Evolutionary conservation across 305 asterid genomes (phyloP).

Genomic region (Plantago lanceolata): DNA sequence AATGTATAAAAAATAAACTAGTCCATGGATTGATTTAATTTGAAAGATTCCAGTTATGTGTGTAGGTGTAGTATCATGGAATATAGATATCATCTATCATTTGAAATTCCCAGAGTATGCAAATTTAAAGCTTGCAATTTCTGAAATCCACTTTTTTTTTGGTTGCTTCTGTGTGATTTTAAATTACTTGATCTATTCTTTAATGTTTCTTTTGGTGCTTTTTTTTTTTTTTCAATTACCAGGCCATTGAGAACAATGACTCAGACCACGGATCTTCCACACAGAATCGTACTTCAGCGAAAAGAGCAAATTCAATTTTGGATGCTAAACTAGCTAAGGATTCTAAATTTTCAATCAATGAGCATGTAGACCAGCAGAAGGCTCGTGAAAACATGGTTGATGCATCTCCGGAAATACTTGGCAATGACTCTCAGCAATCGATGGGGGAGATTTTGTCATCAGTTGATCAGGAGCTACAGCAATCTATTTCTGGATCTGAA

Average conservation of each 20-base stretch:
- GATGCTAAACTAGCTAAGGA: conserved; percentile 43
- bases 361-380: conserved; percentile 49
- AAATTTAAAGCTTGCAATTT: background rate
- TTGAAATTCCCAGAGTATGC: background rate
- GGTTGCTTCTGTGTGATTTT: conserved; percentile 1
- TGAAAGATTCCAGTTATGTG: background rate
- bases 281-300: conserved; percentile 34
- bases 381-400: conserved; percentile 40
- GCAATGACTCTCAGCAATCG: conserved; percentile 67
- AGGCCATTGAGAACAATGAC: conserved; percentile 69
- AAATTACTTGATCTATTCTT: background rate
- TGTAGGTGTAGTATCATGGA: background rate
- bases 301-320: conserved; percentile 38
- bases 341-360: conserved; percentile 47
- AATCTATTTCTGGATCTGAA: conserved; percentile 56
- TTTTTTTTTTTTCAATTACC: conserved; percentile 25
- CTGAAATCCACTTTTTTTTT: background rate
- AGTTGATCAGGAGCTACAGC: conserved; percentile 66
- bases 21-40: background rate
- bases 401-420: conserved; percentile 45
- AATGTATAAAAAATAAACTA: background rate
- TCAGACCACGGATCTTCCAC: conserved; percentile 59
- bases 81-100: too few relatives aligned
- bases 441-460: conserved; percentile 76
- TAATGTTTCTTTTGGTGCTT: conserved; percentile 19